Conservation (phyloP, 2,329 filamentous ascomycete species). For the Microascus cirrosus region DNA sequence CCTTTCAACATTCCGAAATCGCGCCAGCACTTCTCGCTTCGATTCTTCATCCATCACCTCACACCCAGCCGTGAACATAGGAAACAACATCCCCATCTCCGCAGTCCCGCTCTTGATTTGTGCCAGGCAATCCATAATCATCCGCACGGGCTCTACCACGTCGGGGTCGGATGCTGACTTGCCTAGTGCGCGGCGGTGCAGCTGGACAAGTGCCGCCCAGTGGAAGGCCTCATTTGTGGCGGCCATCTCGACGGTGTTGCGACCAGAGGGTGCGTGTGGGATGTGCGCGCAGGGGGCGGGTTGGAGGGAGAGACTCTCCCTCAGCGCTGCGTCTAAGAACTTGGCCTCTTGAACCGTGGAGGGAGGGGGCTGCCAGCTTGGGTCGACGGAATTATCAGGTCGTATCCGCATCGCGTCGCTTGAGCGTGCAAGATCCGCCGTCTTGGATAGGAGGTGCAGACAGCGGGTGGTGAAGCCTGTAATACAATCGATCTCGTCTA, state of each 20-base stretch:
- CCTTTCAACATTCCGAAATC: conserved; percentile 57
- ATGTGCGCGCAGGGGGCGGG: conserved; percentile 34
- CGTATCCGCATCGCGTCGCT: conserved; percentile 58
- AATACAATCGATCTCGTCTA: conserved; percentile 68
- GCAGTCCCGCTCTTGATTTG: conserved; percentile 59
- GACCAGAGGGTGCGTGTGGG: conserved; percentile 32
- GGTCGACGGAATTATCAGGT: conserved; percentile 16
- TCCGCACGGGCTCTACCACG: conserved; percentile 51
- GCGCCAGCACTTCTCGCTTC: conserved; percentile 49
- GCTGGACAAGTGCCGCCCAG: conserved; percentile 65
- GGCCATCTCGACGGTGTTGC: conserved; percentile 51
- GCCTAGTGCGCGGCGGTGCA: conserved; percentile 62
- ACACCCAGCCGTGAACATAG: conserved; percentile 74
- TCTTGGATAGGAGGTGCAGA: conserved; percentile 42
- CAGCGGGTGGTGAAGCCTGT: conserved; percentile 36
- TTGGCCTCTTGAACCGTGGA: conserved; percentile 45
- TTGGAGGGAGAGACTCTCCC: conserved; percentile 36
- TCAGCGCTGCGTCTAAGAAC: conserved; percentile 48
- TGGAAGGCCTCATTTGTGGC: conserved; percentile 72
- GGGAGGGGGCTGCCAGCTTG: conserved; percentile 47
- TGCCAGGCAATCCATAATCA: conserved; percentile 51
- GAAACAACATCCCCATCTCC: conserved; percentile 66
- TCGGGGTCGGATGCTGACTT: conserved; percentile 42
- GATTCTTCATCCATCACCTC: conserved; percentile 49
- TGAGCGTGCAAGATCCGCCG: conserved; percentile 58